A percentile compares a stretch with the other conserved stretches of the same genome.
Conservation (phyloP, 1,284 basidiomycete genomes). For the Tilletiopsis washingtonensis region DNA sequence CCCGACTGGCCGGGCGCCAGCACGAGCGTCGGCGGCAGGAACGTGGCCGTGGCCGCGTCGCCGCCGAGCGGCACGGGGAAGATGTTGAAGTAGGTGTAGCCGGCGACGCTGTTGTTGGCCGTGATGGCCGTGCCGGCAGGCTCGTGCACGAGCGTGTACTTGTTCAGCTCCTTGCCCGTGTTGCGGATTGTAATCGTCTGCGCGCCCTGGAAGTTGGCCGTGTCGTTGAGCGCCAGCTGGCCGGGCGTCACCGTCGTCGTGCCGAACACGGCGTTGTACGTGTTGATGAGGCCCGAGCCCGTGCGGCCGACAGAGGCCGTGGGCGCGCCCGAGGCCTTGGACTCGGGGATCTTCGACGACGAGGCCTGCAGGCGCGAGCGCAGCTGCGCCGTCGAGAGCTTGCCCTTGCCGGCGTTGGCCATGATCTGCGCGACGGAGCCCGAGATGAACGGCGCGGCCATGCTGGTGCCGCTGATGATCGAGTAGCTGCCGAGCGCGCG, state of each 20-base stretch:
- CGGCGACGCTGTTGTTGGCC: conserved; percentile 12
- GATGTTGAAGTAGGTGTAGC: conserved; percentile 28
- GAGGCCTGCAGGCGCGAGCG: neutral
- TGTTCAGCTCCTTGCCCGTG: conserved; percentile 19
- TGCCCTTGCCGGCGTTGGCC: neutral
- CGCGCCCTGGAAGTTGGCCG: conserved; percentile 48
- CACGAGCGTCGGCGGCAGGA: conserved; percentile 46
- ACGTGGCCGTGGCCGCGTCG: conserved; percentile 51
- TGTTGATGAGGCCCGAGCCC: conserved; percentile 62
- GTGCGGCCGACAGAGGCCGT: conserved; percentile 60
- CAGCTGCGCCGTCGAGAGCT: neutral
- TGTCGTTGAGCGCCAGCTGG: conserved; percentile 64
- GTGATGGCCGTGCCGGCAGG: conserved; percentile 41
- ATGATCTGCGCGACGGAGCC: conserved; percentile 49
- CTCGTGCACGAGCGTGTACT: conserved; percentile 33
- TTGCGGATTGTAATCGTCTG: conserved; percentile 35
- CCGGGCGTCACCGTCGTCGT: conserved; percentile 55
- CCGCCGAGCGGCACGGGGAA: conserved; percentile 55
- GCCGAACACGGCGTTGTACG: conserved; percentile 58
- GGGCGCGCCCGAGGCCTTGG: neutral
- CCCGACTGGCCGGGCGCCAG: conserved; percentile 47
- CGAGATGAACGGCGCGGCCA: conserved; percentile 53
- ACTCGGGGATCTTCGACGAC: too few relatives aligned
- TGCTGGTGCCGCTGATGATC: conserved; percentile 50
- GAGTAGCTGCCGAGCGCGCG: conserved; percentile 48